Evolutionary conservation across 1,139 yeast species (phyloP).

Genomic region (Kurtzmaniella quercitrusa): DNA sequence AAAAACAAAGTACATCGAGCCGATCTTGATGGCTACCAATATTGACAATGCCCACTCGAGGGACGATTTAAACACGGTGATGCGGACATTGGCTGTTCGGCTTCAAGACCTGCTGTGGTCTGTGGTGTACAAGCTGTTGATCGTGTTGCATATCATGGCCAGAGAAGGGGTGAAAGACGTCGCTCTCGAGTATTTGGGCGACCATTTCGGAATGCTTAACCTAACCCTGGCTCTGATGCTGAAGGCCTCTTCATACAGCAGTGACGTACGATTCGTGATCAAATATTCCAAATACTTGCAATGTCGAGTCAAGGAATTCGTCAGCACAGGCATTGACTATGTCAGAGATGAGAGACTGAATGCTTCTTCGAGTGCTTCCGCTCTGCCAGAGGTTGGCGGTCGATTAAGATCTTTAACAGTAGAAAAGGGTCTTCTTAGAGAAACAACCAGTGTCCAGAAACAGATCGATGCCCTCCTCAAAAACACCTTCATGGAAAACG

Average conservation of each 20-base stretch:
- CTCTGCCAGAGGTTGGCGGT: conserved; percentile 46
- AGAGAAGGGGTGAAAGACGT: conserved; percentile 82
- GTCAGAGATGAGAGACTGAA: conserved; percentile 66
- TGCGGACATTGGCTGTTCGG: conserved; percentile 57
- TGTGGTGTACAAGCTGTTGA: conserved; percentile 76
- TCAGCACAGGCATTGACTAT: conserved; percentile 63
- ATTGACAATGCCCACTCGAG: conserved; percentile 35
- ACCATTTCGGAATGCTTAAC: conserved; percentile 49
- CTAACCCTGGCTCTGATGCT: conserved; percentile 29
- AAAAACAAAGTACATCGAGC: conserved; percentile 91
- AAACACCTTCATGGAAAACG: conserved; percentile 71
- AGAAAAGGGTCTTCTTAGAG: conserved; percentile 80
- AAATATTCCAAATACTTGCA: conserved; percentile 71
- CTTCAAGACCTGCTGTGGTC: conserved; percentile 85
- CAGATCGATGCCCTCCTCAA: conserved; percentile 74
- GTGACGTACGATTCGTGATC: conserved; percentile 59
- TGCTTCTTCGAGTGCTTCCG: conserved; percentile 25
- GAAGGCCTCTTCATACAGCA: conserved; percentile 28
- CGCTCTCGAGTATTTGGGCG: conserved; percentile 60
- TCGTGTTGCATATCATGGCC: conserved; percentile 86
- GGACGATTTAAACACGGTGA: conserved; percentile 64
- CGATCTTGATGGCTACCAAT: conserved; percentile 75
- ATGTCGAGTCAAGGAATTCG: conserved; percentile 66
- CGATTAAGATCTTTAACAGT: conserved; percentile 60
- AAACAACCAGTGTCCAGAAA: conserved; percentile 77